These are phyloP conservation scores for Zelonia costaricensis DNA, from an alignment of 208 protist genomes.

Conservation along the genomic window DNA sequence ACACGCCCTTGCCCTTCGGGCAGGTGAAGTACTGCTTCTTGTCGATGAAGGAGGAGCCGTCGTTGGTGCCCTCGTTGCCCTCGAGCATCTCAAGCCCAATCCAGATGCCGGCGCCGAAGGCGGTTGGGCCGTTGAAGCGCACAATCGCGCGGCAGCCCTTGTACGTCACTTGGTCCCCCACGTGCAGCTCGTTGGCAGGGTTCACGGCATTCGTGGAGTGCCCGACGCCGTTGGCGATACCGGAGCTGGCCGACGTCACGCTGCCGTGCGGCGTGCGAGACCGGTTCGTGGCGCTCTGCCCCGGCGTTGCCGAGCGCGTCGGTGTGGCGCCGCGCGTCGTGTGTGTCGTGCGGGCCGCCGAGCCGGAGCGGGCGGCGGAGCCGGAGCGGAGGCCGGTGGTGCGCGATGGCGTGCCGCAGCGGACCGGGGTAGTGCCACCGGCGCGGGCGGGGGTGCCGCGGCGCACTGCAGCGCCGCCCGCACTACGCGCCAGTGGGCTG, in stretches of 20 bases:
- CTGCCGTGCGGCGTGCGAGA: constrained; percentile 38
- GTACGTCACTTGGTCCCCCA: constrained; percentile 83
- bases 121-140: constrained; percentile 82
- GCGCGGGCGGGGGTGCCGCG: constrained; percentile 79
- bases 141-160: constrained; percentile 83
- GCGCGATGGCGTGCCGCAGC: constrained; percentile 41
- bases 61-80: constrained; percentile 88
- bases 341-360: constrained; percentile 19
- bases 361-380: constrained; percentile 22
- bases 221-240: neutral
- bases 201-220: constrained; percentile 37
- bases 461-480: constrained; percentile 70
- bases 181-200: constrained; percentile 69
- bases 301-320: constrained; percentile 29
- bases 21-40: constrained; percentile 92
- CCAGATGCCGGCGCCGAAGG: constrained; percentile 86
- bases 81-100: constrained; percentile 92
- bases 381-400: too few relatives aligned
- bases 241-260: neutral
- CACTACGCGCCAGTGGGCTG: constrained; percentile 77
- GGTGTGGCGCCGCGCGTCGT: constrained; percentile 26
- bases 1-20: constrained; percentile 88
- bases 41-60: constrained; percentile 90
- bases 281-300: constrained; percentile 29
- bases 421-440: constrained; percentile 52